Base-by-base conservation (phyloP, 441 rosid genomes). In the Isatis lusitanica region DNA sequence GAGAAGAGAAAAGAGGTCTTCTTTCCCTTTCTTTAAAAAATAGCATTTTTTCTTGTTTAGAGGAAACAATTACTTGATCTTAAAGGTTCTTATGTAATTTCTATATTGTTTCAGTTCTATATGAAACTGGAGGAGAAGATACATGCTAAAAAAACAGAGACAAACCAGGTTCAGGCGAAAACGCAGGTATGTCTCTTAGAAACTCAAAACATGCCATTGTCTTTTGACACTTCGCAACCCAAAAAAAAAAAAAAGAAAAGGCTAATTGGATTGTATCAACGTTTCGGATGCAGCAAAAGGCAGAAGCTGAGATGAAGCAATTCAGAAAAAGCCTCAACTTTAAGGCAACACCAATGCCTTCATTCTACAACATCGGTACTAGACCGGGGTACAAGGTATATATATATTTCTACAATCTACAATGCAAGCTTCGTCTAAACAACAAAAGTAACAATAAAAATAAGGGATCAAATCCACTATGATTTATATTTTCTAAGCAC, bases 301-400 rank as follows among this genome's bases (percentile, higher is more conserved):
- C 75, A 4, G 81, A 89, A 66, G 90, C 87, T 62, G 92, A 89
- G 73, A 84, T 90, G 24, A 87, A 86, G 71, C 85, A 83, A 60
- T 63, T 85, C 55, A 82, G 97, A 53, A 87, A 81, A 77, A 86
- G 90, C 79, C 93, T 93, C 33, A 88, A 93, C 72, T 93, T 93
- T 67, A 91, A 88, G 76, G 94, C 98, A 56, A 85, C 80, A 26
- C 97, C 96, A 12, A 88, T 93, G 96, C 97, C 98, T 78, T 86
- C 91, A 64, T 93, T 93, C 80, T 89, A 93, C 76, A 86, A 82
- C 39, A 69, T 15, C 15, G 50, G 74, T 8, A 48, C 47, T 28
- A 42, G 63, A 42, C 79, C 73, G 7, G 78, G 15, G 12, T 83
- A 75, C 82, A 87, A 86, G 95, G 97, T 93, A 85, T 33, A 13